Percentiles rank a stretch among this genome's conserved stretches.
phyloP scores from a whole-genome alignment of 345 rosid species.

The Hevea brasiliensis region DNA sequence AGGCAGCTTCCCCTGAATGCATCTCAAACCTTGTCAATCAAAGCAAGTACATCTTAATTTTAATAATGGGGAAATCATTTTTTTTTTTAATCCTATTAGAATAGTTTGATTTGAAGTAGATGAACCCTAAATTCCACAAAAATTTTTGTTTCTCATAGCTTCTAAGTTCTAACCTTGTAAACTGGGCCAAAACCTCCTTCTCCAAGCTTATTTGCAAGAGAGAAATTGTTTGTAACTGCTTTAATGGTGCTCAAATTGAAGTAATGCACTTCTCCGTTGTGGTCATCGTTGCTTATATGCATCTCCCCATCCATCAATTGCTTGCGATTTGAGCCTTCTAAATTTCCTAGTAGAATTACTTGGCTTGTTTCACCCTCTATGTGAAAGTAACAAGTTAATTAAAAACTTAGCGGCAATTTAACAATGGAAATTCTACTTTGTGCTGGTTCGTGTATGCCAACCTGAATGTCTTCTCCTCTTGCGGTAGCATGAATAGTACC shows the following conservation, averaged over 20 bases:
- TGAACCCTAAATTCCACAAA: too few species aligned
- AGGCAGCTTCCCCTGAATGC: slow-evolving; percentile 43
- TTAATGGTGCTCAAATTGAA: slow-evolving; percentile 8
- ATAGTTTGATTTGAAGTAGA: too few species aligned
- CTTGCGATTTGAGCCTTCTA: slow-evolving; percentile 9
- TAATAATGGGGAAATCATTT: too few species aligned
- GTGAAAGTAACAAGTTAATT: not conserved
- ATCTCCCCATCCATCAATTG: slow-evolving; percentile 8
- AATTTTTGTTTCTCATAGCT: slow-evolving; percentile 7
- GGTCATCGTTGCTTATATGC: slow-evolving; percentile 20
- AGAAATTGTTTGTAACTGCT: slow-evolving; percentile 46
- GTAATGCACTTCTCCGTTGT: slow-evolving; percentile 29
- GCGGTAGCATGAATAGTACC: slow-evolving; percentile 23
- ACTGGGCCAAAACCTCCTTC: slow-evolving; percentile 63
- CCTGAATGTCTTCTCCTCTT: slow-evolving; percentile 34
- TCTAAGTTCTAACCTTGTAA: slow-evolving; percentile 34
- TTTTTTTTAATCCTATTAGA: too few species aligned
- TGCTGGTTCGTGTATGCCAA: slow-evolving; percentile 1
- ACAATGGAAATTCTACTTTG: not conserved
- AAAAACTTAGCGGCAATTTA: not conserved
- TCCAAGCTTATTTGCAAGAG: slow-evolving; percentile 46
- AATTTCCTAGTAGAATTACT: slow-evolving; percentile 25
- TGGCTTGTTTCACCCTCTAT: slow-evolving; percentile 26
- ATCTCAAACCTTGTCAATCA: slow-evolving; percentile 3
- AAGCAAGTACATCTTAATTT: not conserved